Base-by-base conservation (phyloP, 768 basidiomycete species). In the Hericium erinaceus region DNA sequence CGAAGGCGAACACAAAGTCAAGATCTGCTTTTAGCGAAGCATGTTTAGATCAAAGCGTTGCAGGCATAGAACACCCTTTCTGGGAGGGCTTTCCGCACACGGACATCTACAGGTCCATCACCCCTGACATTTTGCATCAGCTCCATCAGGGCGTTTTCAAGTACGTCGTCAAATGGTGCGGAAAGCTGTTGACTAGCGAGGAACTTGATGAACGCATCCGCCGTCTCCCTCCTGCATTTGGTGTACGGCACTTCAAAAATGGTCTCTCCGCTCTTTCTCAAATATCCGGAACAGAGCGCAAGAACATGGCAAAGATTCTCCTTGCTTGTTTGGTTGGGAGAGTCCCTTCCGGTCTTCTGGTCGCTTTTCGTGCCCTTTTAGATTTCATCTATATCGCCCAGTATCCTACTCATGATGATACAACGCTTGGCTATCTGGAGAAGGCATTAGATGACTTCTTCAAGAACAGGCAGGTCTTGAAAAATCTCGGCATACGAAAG, bases 331-430 rank as follows among this genome's bases (percentile, higher is more conserved):
- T 22, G 22, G 22, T 22, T 22, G 22, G 22, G 22, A 22, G 22
- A 22, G 22, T 22, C 22, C 22, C 22, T 22, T 22, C 2, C 2
- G 22, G 22, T 22, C 22, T 22, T 22, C 22, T 22, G 22, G 22
- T 22, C 22, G 2, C 22, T 22, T 22, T 22, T 22, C 2, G 22
- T 22, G 22, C 22, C 22, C 22, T 22, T 22, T 22, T 22, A 22
- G 22, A 72, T 16, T 71, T 71, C 50, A 60, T 64, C 2, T 69
- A 69, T 51, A 48, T 61, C 3, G 65, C 67, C 1, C 66, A 67
- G 26, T 57, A 52, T 11, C 55, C 57, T 0, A n/a, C 37, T 5
- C 64, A 65, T 46, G 62, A 61, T 0, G 50, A 60, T 0, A 24
- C 37, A 0, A 60, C 65, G 0, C 64, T 69, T 7, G 1, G 6